Conservation (phyloP, 768 basidiomycete genomes). For the Trametes cingulata region DNA sequence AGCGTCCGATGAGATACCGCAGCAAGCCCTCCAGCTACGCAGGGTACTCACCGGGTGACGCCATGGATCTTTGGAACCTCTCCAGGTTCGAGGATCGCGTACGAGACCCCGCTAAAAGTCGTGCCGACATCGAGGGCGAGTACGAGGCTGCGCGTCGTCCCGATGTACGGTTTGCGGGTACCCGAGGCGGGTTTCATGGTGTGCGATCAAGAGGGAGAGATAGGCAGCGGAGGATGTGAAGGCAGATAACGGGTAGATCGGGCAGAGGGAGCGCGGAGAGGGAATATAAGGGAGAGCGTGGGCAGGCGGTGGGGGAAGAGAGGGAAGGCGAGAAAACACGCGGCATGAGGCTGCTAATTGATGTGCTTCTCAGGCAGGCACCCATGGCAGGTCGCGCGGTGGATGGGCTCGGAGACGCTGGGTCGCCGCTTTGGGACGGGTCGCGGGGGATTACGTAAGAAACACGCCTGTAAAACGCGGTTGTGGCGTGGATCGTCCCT, state of each 20-base stretch:
- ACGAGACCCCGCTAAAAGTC: constrained; percentile 82
- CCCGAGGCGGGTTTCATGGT: constrained; percentile 57
- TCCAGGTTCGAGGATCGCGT: constrained; percentile 79
- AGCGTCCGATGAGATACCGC: neutral
- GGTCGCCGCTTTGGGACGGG: neutral
- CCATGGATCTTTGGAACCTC: constrained; percentile 82
- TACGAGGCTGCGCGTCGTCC: constrained; percentile 62
- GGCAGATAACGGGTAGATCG: constrained; percentile 18
- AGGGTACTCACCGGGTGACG: constrained; percentile 61
- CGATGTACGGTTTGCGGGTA: constrained; percentile 73
- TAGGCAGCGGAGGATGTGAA: constrained; percentile 2
- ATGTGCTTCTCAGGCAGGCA: constrained; percentile 7
- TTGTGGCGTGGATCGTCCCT: constrained; percentile 21
- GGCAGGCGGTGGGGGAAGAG: constrained; percentile 10
- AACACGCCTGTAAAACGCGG: constrained; percentile 26
- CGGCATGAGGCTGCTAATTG: constrained; percentile 16
- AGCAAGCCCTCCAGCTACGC: neutral
- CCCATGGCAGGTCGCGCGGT: neutral
- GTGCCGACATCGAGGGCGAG: constrained; percentile 83
- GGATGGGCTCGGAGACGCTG: neutral
- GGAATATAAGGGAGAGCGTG: constrained; percentile 16
- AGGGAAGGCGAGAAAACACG: constrained; percentile 14
- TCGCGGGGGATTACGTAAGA: constrained; percentile 18
- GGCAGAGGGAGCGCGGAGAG: constrained; percentile 3
- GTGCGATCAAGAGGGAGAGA: constrained; percentile 4